Evolutionary conservation across 179 eudicot species (phyloP).

Genomic region (Patellifolia procumbens): DNA sequence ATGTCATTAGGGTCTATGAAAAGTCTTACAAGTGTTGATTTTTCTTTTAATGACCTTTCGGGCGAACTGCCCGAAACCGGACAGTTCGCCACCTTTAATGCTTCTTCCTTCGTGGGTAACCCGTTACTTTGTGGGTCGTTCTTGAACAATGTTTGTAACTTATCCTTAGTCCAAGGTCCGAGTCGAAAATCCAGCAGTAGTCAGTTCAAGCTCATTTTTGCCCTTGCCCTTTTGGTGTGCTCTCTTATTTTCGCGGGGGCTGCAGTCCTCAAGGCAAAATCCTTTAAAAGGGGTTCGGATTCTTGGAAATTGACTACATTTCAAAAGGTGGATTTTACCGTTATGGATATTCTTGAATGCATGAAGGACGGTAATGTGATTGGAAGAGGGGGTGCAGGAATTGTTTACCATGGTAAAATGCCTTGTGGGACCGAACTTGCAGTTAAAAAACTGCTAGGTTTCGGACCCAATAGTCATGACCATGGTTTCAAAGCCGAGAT

Average conservation of each 20-base stretch:
- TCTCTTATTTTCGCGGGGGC: slow-evolving; percentile 69
- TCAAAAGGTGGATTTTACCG: slow-evolving; percentile 63
- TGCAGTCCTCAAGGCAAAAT: slow-evolving; percentile 74
- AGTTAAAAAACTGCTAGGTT: slow-evolving; percentile 74
- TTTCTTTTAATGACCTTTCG: slow-evolving; percentile 77
- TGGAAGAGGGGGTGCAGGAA: slow-evolving; percentile 90
- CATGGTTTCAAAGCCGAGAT: slow-evolving; percentile 88
- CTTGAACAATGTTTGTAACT: slow-evolving; percentile 65
- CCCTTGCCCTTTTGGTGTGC: slow-evolving; percentile 63
- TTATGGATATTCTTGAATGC: slow-evolving; percentile 72
- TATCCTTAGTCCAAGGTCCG: slow-evolving; percentile 19
- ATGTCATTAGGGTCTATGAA: slow-evolving; percentile 66
- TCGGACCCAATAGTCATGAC: slow-evolving; percentile 62
- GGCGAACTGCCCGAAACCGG: slow-evolving; percentile 76
- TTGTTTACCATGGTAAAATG: slow-evolving; percentile 90
- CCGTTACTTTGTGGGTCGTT: slow-evolving; percentile 69
- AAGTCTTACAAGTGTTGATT: slow-evolving; percentile 81
- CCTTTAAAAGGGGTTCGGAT: slow-evolving; percentile 53
- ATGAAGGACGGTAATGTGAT: slow-evolving; percentile 90
- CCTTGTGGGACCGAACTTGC: slow-evolving; percentile 81
- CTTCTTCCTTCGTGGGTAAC: slow-evolving; percentile 72
- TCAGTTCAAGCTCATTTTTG: slow-evolving; percentile 66
- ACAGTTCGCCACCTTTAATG: slow-evolving; percentile 70
- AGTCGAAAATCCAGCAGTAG: slow-evolving; percentile 36
- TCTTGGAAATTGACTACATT: slow-evolving; percentile 86